phyloP scores from a whole-genome alignment of 768 basidiomycete genomes.

The Tricholoma hemisulphureum region DNA sequence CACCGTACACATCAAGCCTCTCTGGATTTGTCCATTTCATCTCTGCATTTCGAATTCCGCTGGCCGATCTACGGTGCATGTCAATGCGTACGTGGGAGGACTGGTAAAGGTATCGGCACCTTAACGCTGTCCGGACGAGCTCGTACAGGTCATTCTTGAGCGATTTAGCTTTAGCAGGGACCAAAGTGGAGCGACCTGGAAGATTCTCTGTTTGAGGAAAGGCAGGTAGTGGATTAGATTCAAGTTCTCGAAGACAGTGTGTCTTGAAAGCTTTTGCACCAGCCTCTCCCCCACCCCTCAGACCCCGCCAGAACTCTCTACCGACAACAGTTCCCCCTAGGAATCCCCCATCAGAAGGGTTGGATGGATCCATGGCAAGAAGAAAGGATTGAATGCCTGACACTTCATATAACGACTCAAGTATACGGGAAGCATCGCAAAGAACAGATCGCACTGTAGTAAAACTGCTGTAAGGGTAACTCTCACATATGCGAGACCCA shows the following conservation, averaged over 20 bases:
- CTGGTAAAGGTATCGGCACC: conserved; percentile 33
- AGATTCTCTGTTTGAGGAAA: conserved; percentile 8
- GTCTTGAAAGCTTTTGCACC: conserved; percentile 58
- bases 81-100: neutral
- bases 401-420: conserved; percentile 51
- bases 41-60: conserved; percentile 62
- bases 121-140: conserved; percentile 49
- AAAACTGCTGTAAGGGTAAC: conserved; percentile 14
- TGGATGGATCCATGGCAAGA: conserved; percentile 55
- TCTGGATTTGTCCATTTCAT: conserved; percentile 77
- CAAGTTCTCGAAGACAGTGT: conserved; percentile 36
- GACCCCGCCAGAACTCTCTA: conserved; percentile 64
- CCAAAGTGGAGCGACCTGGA: conserved; percentile 10
- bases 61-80: conserved; percentile 40
- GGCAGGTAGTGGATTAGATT: conserved; percentile 13
- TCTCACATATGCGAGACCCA: conserved; percentile 11
- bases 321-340: conserved; percentile 61
- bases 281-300: conserved; percentile 55
- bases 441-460: conserved; percentile 46
- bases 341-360: conserved; percentile 50
- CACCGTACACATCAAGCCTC: conserved; percentile 53
- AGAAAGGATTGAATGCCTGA: conserved; percentile 61
- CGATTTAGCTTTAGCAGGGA: conserved; percentile 31
- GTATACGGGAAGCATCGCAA: conserved; percentile 46
- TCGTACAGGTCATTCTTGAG: conserved; percentile 59